Evolutionary conservation across 306 rosid species (phyloP), one percentile per base, ranked within the genome.

Genomic region (Vicia sativa): DNA sequence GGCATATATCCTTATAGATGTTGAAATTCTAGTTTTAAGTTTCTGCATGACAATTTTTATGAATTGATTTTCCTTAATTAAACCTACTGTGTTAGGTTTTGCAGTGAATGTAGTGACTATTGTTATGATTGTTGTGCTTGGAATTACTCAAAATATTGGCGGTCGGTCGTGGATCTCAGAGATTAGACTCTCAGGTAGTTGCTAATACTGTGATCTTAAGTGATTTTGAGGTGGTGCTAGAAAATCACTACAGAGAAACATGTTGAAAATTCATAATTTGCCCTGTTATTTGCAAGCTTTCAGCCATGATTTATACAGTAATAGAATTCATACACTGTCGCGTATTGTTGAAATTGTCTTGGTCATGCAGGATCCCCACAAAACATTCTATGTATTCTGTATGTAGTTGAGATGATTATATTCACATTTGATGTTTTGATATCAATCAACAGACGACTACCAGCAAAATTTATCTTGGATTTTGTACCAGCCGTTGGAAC

Each of bases 1-100:
- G 81, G 90, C 76, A 74, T 87, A 92, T 92, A 92, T 92, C 98
- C 96, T 92, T 83, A 31, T 57, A 31, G 3, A 1, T 65, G 39
- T 21, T 52, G n/a, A 50, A 37, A 52, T 52, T 53, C 68, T 70
- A 12, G 72, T 31, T 19, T 55, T 46, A 37, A 26, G 19, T 65
- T 84, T 73, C 23, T 44, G 35, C 52, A 21, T 44, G 38, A 18
- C 9, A 12, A 45, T 31, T 72, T 19, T 9, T 42, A 26, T 57
- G 57, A 67, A 45, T 70, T 81, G 70, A 34, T 78, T 72, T 78
- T 75, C 90, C 96, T 89, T 86, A 79, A 84, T 75, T 56, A 63
- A 12, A 41, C 62, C 10, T 75, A 92, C 96, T 62, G 80, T 82
- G 44, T 78, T 87, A 71, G 96, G 86, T 45, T 84, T 92, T 74